Evolutionary conservation across 208 protist genomes (phyloP).

Genomic region (Crithidia bombi): DNA sequence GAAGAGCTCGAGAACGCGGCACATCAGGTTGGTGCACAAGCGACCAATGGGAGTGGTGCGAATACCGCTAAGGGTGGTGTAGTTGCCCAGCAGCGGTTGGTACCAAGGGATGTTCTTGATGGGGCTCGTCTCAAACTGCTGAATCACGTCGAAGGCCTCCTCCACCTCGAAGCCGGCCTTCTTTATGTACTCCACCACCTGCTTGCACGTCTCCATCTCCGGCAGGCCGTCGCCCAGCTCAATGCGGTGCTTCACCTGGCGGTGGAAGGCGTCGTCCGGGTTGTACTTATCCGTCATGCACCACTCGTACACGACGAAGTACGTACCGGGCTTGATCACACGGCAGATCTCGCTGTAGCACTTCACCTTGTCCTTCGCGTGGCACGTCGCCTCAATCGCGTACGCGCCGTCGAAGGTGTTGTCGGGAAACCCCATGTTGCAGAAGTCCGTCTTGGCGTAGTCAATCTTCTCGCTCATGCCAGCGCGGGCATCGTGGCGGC

Average conservation of each 20-base stretch:
- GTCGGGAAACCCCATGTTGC: slow-evolving; percentile 89
- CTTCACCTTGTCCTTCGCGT: slow-evolving; percentile 93
- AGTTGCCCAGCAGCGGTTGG: slow-evolving; percentile 74
- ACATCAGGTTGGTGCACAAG: slow-evolving; percentile 78
- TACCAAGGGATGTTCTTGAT: slow-evolving; percentile 93
- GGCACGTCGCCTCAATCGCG: slow-evolving; percentile 97
- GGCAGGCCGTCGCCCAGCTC: slow-evolving; percentile 96
- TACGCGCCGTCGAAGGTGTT: slow-evolving; percentile 95
- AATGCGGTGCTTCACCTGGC: slow-evolving; percentile 91
- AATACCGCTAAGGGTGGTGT: slow-evolving; percentile 74
- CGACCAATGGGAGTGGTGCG: slow-evolving; percentile 86
- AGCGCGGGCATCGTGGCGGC: slow-evolving; percentile 64
- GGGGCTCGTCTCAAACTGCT: slow-evolving; percentile 65
- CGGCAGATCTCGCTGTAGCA: slow-evolving; percentile 95
- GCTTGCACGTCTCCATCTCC: slow-evolving; percentile 79
- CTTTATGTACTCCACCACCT: slow-evolving; percentile 86
- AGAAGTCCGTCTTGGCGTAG: slow-evolving; percentile 95
- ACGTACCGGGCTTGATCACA: slow-evolving; percentile 93
- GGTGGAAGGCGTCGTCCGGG: slow-evolving; percentile 86
- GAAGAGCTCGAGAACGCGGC: slow-evolving; percentile 76
- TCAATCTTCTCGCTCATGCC: slow-evolving; percentile 79
- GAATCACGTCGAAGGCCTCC: slow-evolving; percentile 68
- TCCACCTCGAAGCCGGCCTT: slow-evolving; percentile 93
- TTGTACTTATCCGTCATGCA: slow-evolving; percentile 96
- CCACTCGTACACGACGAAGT: slow-evolving; percentile 96